phyloP scores from a whole-genome alignment of 768 basidiomycete genomes.

The Lentinus brumalis region DNA sequence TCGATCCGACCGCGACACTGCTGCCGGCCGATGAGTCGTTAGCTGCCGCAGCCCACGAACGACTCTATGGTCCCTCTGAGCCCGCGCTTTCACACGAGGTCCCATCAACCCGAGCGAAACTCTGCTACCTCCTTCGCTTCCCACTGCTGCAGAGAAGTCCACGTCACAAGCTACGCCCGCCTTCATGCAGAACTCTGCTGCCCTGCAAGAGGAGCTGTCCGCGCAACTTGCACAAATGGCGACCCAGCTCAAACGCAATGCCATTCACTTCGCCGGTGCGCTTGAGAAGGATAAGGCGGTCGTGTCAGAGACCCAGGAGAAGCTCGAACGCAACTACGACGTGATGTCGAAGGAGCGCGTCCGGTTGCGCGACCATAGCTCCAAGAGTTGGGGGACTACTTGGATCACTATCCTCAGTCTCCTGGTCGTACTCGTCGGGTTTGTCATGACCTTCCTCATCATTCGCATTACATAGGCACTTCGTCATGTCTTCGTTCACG shows the following conservation, averaged over 20 bases:
- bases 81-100: conserved; percentile 16
- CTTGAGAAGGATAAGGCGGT: conserved; percentile 76
- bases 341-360: conserved; percentile 67
- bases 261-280: conserved; percentile 71
- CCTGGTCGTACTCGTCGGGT: conserved; percentile 66
- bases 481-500: neutral
- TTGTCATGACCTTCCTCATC: conserved; percentile 69
- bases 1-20: conserved; percentile 14
- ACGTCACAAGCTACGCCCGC: conserved; percentile 28
- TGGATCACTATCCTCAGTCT: conserved; percentile 56
- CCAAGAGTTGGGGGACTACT: conserved; percentile 54
- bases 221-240: conserved; percentile 84
- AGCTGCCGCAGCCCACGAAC: conserved; percentile 35
- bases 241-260: conserved; percentile 81
- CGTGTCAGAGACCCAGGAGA: conserved; percentile 64
- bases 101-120: conserved; percentile 32
- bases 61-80: conserved; percentile 44
- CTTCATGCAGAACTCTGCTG: conserved; percentile 55
- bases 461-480: conserved; percentile 58
- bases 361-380: conserved; percentile 46
- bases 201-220: conserved; percentile 74
- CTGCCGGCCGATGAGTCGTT: conserved; percentile 28
- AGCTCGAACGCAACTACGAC: conserved; percentile 73
- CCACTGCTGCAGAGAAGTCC: conserved; percentile 16
- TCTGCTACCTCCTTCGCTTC: conserved; percentile 32